Evolutionary conservation across 768 basidiomycete species (phyloP).

Genomic region (Tubosaeta sp.): DNA sequence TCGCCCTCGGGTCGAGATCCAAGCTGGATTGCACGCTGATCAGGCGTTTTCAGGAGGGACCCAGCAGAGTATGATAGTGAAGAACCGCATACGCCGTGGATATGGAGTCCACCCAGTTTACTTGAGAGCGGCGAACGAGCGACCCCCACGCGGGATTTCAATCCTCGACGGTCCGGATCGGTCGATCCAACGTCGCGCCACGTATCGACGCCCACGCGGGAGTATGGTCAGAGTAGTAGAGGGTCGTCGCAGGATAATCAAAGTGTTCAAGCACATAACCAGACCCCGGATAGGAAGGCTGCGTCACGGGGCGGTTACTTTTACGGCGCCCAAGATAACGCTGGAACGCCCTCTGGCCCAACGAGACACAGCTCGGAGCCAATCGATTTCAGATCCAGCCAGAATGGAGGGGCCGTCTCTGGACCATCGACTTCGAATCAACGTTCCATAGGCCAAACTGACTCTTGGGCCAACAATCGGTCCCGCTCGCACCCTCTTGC

Average conservation of each 20-base stretch:
- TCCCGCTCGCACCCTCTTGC: slow-evolving; percentile 20
- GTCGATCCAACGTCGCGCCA: slow-evolving; percentile 10
- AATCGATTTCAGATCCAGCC: slow-evolving; percentile 8
- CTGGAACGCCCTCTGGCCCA: slow-evolving; percentile 10
- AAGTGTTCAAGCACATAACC: slow-evolving; percentile 13
- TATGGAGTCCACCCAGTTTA: slow-evolving; percentile 60
- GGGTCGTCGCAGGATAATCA: slow-evolving; percentile 10
- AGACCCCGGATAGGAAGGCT: slow-evolving; percentile 22
- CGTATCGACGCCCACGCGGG: slow-evolving; percentile 19
- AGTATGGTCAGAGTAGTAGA: slow-evolving; percentile 17
- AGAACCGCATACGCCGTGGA: slow-evolving; percentile 61
- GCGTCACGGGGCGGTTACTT: slow-evolving; percentile 14
- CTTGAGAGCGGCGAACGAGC: slow-evolving; percentile 26
- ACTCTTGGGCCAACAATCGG: slow-evolving; percentile 16
- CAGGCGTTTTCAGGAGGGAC: slow-evolving; percentile 12
- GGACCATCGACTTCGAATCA: slow-evolving; percentile 18
- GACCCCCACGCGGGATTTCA: slow-evolving; percentile 28
- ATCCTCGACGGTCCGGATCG: slow-evolving; percentile 21
- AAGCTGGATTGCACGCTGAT: slow-evolving; percentile 10
- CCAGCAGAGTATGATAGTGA: slow-evolving; percentile 35
- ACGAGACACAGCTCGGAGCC: slow-evolving; percentile 27
- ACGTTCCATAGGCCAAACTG: slow-evolving; percentile 10
- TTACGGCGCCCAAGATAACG: slow-evolving; percentile 18
- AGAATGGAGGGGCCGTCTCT: not conserved
- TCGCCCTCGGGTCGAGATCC: not conserved